A percentile compares a stretch with the other conserved stretches of the same genome.
These are phyloP conservation scores for Teunomyces tritomae DNA, from an alignment of 805 yeast species.

Conservation along the genomic window DNA sequence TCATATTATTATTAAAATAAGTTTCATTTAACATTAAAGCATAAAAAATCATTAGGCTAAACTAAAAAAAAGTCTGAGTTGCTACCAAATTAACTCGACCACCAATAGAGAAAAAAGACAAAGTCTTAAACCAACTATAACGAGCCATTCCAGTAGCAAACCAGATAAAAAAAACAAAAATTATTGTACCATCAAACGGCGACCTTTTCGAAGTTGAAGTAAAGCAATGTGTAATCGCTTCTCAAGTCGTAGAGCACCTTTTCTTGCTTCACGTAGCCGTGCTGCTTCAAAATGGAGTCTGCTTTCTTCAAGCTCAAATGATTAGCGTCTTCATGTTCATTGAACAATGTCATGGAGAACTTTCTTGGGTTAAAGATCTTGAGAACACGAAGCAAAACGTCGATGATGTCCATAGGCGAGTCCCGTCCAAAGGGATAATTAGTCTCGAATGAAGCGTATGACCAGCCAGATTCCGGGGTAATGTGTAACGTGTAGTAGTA, in stretches of 20 bases:
- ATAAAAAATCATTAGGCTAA: neutral
- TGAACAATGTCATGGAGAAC: slow-evolving; percentile 53
- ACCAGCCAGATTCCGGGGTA: slow-evolving; percentile 92
- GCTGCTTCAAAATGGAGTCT: slow-evolving; percentile 26
- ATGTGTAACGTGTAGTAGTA: slow-evolving; percentile 82
- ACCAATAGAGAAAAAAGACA: slow-evolving; percentile 13
- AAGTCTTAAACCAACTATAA: slow-evolving; percentile 14
- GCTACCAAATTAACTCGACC: slow-evolving; percentile 7
- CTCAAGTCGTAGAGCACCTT: slow-evolving; percentile 71
- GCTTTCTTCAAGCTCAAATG: slow-evolving; percentile 7
- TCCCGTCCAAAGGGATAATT: slow-evolving; percentile 57
- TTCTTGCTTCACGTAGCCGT: slow-evolving; percentile 60
- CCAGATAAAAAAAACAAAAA: slow-evolving; percentile 1
- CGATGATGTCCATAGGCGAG: slow-evolving; percentile 42
- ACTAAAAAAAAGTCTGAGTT: neutral
- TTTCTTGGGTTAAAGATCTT: slow-evolving; percentile 69
- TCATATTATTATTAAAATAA: slow-evolving; percentile 4
- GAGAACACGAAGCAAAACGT: slow-evolving; percentile 60
- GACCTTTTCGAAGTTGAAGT: slow-evolving; percentile 56
- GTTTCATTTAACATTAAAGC: neutral
- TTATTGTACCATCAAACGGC: neutral
- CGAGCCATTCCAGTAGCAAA: slow-evolving; percentile 2
- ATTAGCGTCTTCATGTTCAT: slow-evolving; percentile 15
- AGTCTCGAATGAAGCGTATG: slow-evolving; percentile 94
- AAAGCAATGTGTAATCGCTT: slow-evolving; percentile 65